Evolutionary conservation across 129 eudicot genomes (phyloP).

Genomic region (Flaveria robusta): DNA sequence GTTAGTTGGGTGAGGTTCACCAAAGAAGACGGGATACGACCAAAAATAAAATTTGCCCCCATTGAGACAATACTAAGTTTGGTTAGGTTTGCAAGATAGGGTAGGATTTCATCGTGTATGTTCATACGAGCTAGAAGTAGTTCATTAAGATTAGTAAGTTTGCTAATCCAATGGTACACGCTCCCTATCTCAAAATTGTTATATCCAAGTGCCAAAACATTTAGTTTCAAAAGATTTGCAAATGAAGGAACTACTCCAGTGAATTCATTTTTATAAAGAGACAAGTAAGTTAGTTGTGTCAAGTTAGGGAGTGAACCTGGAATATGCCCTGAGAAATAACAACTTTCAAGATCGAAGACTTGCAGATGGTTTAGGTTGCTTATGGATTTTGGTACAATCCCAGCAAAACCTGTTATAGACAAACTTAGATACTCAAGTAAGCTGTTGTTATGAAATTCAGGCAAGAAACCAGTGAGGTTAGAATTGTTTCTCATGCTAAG

Average conservation of each 20-base stretch:
- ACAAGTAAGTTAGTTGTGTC: constrained; percentile 9
- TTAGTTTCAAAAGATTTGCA: constrained; percentile 7
- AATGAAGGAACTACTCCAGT: constrained; percentile 24
- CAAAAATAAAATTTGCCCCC: background rate
- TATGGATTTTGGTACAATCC: constrained; percentile 36
- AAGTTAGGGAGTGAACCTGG: constrained; percentile 27
- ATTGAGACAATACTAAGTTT: background rate
- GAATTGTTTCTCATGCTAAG: background rate
- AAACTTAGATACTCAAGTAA: constrained; percentile 20
- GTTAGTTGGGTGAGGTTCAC: constrained; percentile 33
- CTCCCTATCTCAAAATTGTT: background rate
- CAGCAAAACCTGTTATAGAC: constrained; percentile 21
- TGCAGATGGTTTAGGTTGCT: constrained; percentile 21
- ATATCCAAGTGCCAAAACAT: background rate
- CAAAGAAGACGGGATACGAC: constrained; percentile 11
- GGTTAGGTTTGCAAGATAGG: constrained; percentile 30
- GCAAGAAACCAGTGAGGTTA: constrained; percentile 36
- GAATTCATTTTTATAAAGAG: background rate
- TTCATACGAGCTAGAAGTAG: background rate
- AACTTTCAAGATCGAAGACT: background rate
- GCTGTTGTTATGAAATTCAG: constrained; percentile 30
- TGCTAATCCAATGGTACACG: constrained; percentile 1
- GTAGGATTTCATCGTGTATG: constrained; percentile 27
- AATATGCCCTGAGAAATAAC: constrained; percentile 15
- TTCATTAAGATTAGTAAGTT: background rate